Conservation (phyloP, 768 basidiomycete species). For the Lanmaoa pseudosensibilis region DNA sequence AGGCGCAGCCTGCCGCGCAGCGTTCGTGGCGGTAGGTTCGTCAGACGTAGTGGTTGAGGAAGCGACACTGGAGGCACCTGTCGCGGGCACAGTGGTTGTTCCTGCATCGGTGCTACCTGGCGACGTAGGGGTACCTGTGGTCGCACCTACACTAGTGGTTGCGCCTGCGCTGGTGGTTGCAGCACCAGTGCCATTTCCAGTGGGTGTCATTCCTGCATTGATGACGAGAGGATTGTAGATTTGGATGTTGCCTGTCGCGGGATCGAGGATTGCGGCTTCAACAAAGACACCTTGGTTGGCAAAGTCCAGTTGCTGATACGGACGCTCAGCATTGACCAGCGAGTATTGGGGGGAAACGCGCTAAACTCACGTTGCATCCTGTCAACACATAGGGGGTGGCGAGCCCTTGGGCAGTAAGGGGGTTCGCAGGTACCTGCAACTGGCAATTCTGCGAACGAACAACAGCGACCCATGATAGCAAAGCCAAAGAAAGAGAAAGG, state of each 20-base stretch:
- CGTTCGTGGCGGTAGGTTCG: not conserved
- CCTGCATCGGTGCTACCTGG: not conserved
- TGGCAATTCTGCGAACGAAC: constrained; percentile 26
- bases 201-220: constrained; percentile 27
- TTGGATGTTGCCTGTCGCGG: constrained; percentile 26
- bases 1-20: constrained; percentile 11
- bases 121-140: not conserved
- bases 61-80: not conserved
- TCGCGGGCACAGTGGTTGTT: not conserved
- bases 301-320: constrained; percentile 29
- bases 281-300: constrained; percentile 27
- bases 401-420: constrained; percentile 28
- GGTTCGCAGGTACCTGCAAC: constrained; percentile 20
- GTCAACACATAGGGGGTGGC: constrained; percentile 28
- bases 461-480: constrained; percentile 14
- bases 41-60: not conserved
- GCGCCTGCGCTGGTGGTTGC: not conserved
- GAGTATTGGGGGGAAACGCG: not conserved
- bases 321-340: not conserved
- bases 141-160: not conserved
- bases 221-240: constrained; percentile 33
- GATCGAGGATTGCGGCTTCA: constrained; percentile 32
- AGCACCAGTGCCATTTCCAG: constrained; percentile 4
- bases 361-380: constrained; percentile 25
- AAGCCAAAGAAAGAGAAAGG: constrained; percentile 12